Percentiles rank a stretch among this genome's conserved stretches.
Evolutionary conservation across 2,329 filamentous ascomycete species (phyloP).

Genomic region (Cadophora sp.): DNA sequence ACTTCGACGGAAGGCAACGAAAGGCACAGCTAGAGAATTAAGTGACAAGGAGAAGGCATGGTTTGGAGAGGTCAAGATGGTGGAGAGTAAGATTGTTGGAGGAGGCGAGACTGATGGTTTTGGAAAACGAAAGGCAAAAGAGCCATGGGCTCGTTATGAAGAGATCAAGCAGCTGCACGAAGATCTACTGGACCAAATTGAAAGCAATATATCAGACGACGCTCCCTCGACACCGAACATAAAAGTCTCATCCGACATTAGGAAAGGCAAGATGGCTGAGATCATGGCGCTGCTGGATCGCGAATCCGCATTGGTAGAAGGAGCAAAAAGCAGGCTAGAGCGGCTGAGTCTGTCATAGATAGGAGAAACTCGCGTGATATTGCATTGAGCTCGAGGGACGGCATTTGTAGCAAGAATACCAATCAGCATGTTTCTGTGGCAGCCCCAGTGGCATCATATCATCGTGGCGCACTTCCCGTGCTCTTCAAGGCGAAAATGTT

Average conservation of each 20-base stretch:
- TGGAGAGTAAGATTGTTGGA: slow-evolving; percentile 48
- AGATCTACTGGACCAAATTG: slow-evolving; percentile 46
- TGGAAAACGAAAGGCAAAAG: slow-evolving; percentile 45
- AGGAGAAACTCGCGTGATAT: background rate
- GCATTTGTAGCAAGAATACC: background rate
- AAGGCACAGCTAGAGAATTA: slow-evolving; percentile 56
- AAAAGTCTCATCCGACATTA: slow-evolving; percentile 63
- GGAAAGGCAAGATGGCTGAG: slow-evolving; percentile 67
- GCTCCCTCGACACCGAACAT: slow-evolving; percentile 27
- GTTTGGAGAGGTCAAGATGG: slow-evolving; percentile 58
- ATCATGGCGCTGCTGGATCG: slow-evolving; percentile 69
- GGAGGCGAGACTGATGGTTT: slow-evolving; percentile 24
- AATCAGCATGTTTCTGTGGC: slow-evolving; percentile 1
- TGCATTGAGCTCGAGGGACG: background rate
- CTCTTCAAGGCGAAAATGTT: background rate
- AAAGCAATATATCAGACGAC: slow-evolving; percentile 37
- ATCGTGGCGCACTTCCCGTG: background rate
- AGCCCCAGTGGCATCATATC: slow-evolving; percentile 4
- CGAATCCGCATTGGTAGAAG: slow-evolving; percentile 72
- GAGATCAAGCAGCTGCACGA: slow-evolving; percentile 51
- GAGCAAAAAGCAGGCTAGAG: slow-evolving; percentile 67
- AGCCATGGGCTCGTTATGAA: slow-evolving; percentile 62
- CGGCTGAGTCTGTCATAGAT: slow-evolving; percentile 50
- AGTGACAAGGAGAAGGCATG: slow-evolving; percentile 68
- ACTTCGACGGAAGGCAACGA: slow-evolving; percentile 58